These are phyloP conservation scores for Chlamydomonas schloesseri DNA, from an alignment of 139 green algal genomes.

Conservation along the genomic window DNA sequence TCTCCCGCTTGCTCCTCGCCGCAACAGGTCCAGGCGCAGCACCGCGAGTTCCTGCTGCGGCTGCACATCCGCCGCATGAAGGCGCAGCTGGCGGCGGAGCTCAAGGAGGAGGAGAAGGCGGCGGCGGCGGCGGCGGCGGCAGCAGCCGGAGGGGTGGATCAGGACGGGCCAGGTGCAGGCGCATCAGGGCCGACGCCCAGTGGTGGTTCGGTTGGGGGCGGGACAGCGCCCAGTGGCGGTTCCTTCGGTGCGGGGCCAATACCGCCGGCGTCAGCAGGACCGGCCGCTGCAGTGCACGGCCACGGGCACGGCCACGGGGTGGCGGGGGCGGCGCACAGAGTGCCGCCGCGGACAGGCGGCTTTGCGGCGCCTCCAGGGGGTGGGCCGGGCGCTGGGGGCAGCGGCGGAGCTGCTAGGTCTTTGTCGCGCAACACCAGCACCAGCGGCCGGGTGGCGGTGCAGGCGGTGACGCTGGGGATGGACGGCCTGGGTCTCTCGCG, in stretches of 20 bases:
- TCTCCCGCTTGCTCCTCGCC: too few relatives aligned
- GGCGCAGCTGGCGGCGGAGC: conserved; percentile 16
- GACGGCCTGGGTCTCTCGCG: conserved; percentile 75
- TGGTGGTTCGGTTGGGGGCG: too few relatives aligned
- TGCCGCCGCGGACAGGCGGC: conserved; percentile 32
- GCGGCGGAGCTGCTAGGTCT: not conserved
- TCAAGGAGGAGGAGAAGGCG: conserved; percentile 2
- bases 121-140: not conserved
- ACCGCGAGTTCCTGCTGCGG: conserved; percentile 57
- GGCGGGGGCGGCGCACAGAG: not conserved
- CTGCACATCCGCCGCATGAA: conserved; percentile 49
- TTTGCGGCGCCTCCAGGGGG: not conserved
- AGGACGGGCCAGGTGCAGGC: too few relatives aligned
- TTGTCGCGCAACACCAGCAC: not conserved
- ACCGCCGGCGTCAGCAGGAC: not conserved
- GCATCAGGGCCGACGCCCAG: too few relatives aligned
- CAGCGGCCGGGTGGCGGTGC: conserved; percentile 50
- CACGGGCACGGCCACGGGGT: not conserved
- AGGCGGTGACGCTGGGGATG: conserved; percentile 83
- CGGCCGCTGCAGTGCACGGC: not conserved
- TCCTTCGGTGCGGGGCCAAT: not conserved
- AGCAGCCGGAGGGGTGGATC: not conserved
- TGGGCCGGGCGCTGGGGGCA: not conserved
- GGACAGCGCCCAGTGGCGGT: too few relatives aligned
- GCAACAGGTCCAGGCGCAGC: conserved; percentile 25